A percentile compares a stretch with the other conserved stretches of the same genome.
These are phyloP conservation scores for Neonectria ditissima DNA, from an alignment of 2,329 filamentous ascomycete genomes.

Conservation along the genomic window DNA sequence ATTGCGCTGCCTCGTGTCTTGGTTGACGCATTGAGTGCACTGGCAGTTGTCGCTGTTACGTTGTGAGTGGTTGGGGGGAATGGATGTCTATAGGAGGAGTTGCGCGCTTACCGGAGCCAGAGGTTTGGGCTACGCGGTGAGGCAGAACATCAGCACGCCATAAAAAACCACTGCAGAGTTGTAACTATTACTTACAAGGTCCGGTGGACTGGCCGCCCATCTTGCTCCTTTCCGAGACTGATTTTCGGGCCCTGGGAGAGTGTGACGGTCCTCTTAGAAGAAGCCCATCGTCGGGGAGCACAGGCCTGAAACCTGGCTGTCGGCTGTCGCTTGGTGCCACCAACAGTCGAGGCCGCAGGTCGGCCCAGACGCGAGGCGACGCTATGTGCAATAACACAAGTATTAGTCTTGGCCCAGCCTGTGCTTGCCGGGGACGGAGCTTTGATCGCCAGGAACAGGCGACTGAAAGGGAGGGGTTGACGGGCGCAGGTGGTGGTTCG, in stretches of 20 bases:
- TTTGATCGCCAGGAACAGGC: background rate
- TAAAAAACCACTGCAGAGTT: background rate
- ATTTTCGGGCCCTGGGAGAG: slow-evolving; percentile 33
- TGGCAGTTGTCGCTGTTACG: slow-evolving; percentile 57
- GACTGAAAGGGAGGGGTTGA: background rate
- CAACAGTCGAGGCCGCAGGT: slow-evolving; percentile 17
- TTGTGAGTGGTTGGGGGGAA: slow-evolving; percentile 23
- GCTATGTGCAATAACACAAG: slow-evolving; percentile 20
- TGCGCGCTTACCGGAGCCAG: slow-evolving; percentile 45
- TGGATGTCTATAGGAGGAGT: background rate
- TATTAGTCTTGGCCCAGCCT: slow-evolving; percentile 5
- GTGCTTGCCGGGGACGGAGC: slow-evolving; percentile 1
- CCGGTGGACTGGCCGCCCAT: slow-evolving; percentile 20
- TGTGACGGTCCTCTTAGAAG: slow-evolving; percentile 26
- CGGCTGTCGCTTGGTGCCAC: slow-evolving; percentile 15
- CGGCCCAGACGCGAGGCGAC: slow-evolving; percentile 29
- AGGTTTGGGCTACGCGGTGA: slow-evolving; percentile 41
- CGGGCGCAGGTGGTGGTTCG: background rate
- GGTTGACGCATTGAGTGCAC: slow-evolving; percentile 56
- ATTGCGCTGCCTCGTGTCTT: slow-evolving; percentile 56
- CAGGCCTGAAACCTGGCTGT: slow-evolving; percentile 19
- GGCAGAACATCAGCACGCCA: slow-evolving; percentile 19
- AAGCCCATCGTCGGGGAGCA: slow-evolving; percentile 22
- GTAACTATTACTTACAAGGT: slow-evolving; percentile 36
- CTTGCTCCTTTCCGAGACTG: slow-evolving; percentile 25